Base-by-base conservation (phyloP, 1,139 yeast genomes). In the Hyphopichia wangnamkhiaoensis region DNA sequence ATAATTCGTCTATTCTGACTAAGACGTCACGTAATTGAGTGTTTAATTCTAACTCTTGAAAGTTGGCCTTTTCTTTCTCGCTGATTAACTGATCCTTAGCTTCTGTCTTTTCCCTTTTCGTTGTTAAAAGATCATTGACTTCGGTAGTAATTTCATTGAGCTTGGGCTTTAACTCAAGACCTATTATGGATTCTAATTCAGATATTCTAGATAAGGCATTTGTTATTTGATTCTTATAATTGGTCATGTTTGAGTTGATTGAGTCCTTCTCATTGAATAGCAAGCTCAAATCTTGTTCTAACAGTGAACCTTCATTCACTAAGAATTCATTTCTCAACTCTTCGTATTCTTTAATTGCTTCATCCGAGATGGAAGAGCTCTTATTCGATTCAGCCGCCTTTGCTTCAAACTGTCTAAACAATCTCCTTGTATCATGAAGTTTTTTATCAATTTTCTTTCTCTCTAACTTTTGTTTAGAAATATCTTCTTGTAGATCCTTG, bases 21-120 rank as follows among this genome's bases (percentile, higher is more conserved):
- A 87, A 68, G 1, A 82, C 74, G 37, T 80, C 83, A 46, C 84
- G 77, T 38, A 90, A 65, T 51, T 79, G 77, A n/a, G 83, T 71
- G 46, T 84, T 86, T 17, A 82, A 54, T 43, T 74, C 78, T 27
- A 70, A 61, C 49, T 82, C 89, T 43, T 75, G 66, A 14, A 68
- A 66, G 19, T 68, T 58, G 32, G 67, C 65, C 18, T 71, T 64
- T 41, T 80, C 81, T 40, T 76, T 73, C 14, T 67, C 59, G 12
- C 71, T 59, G 13, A 76, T 63, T 6, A 83, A 53, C 4, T 61
- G 59, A 33, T 69, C 70, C 31, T 63, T 62, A 64, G 59, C 42
- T 61, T 72, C 49, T 49, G 61, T 50, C 65, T 80, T 63, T 65
- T 76, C 50, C 61, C 66, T 47, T 40, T 63, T 63, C n/a, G 54